phyloP scores from a whole-genome alignment of 1,284 basidiomycete species.

The Leccinum fuscescens region DNA sequence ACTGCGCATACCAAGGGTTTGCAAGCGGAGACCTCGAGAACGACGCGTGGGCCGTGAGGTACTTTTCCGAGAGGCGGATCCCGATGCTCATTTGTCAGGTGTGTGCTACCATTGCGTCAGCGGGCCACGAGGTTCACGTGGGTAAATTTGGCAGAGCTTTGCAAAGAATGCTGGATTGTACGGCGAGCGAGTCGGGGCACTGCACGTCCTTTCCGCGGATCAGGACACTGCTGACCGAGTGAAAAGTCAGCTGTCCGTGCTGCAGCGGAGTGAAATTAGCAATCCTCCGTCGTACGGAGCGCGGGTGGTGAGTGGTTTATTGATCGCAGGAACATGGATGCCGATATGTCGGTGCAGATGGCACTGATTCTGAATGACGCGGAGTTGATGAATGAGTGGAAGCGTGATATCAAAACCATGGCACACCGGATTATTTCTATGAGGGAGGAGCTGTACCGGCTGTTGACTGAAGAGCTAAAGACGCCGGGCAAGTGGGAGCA shows the following conservation, averaged over 20 bases:
- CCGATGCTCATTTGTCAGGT: slow-evolving; percentile 88
- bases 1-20: slow-evolving; percentile 95
- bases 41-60: slow-evolving; percentile 73
- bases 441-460: slow-evolving; percentile 75
- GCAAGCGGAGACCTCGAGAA: slow-evolving; percentile 80
- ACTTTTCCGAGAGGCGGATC: slow-evolving; percentile 74
- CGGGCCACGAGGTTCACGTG: slow-evolving; percentile 13
- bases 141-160: slow-evolving; percentile 63
- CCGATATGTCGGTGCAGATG: slow-evolving; percentile 46
- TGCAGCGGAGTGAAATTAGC: slow-evolving; percentile 90
- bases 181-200: slow-evolving; percentile 84
- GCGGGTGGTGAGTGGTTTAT: slow-evolving; percentile 60
- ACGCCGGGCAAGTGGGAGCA: slow-evolving; percentile 94
- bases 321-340: neutral
- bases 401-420: slow-evolving; percentile 90
- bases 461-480: slow-evolving; percentile 81
- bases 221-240: slow-evolving; percentile 70
- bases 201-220: slow-evolving; percentile 69
- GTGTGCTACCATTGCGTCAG: slow-evolving; percentile 1
- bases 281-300: slow-evolving; percentile 92
- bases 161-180: slow-evolving; percentile 97
- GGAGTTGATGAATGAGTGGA: slow-evolving; percentile 82
- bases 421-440: slow-evolving; percentile 88
- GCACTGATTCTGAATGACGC: slow-evolving; percentile 75
- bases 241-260: slow-evolving; percentile 82